Base-by-base conservation (phyloP, 768 basidiomycete species). In the Tulasnella sp. region DNA sequence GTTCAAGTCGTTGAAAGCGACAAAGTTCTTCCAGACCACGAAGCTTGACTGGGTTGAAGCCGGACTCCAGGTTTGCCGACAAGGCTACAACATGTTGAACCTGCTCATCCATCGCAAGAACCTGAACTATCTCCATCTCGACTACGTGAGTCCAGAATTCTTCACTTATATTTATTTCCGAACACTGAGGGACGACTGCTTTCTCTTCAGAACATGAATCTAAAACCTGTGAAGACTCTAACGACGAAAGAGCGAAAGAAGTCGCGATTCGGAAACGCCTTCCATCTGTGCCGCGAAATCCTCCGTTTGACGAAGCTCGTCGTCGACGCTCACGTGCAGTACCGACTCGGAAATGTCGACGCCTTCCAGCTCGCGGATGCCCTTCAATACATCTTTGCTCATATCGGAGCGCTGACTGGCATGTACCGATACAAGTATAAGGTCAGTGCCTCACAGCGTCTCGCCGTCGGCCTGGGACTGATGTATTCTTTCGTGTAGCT, bases 361-460 rank as follows among this genome's bases (percentile, higher is more conserved):
- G 96, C 94, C 1, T 99, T 99, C 81, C 96, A 99, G 71, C 83
- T 99, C 51, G 96, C 96, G 17, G 96, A 99, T 65, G 96, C 96
- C 0, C 76, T 99, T 23, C 96, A 99, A 71, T 99, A 98, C 72
- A 95, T 92, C 67, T 98, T 98, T 67, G 87, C 81, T 1, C 96
- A 99, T 68, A 91, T 99, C 60, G 96, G 96, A 68, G 95, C 96
- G 26, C 75, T 99, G 65, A 99, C 96, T 3, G 96, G 96, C 66
- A 99, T 99, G 96, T 99, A 99, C 74, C 85, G 95, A 17, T 98
- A 97, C 78, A 97, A 98, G 77, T 99, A 99, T 78, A 98, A 98
- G 82, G 86, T 85, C 9, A 77, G 68, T 41, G 24, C 10, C 21
- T 21, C 13, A 13, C 13, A 1, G 21, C 3, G 24, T 24, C 41